Conservation (phyloP, 352 stramenopile species). For the Plasmopara halstedii region DNA sequence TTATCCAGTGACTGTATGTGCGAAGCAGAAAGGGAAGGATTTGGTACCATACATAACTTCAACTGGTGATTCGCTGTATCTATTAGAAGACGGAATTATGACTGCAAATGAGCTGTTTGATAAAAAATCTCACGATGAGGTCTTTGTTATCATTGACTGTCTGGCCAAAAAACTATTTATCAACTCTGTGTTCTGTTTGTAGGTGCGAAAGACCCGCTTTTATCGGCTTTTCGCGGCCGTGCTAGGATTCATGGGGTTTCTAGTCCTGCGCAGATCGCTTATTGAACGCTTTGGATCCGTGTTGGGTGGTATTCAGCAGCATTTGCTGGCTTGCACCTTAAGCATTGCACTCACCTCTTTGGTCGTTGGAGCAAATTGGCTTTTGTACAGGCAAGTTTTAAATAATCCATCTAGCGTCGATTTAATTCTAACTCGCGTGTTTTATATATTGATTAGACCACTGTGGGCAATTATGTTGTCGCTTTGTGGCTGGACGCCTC, state of each 20-base stretch:
- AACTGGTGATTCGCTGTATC: conserved; percentile 37
- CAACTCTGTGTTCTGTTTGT: not conserved
- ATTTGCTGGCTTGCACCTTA: conserved; percentile 32
- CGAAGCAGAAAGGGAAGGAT: conserved; percentile 15
- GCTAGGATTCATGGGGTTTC: conserved; percentile 56
- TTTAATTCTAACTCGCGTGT: not conserved
- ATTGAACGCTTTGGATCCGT: conserved; percentile 20
- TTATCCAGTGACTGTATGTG: conserved; percentile 65
- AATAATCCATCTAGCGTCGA: not conserved
- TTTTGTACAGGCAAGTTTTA: conserved; percentile 35
- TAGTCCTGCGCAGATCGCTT: conserved; percentile 41
- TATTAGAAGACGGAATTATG: conserved; percentile 58
- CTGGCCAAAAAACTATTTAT: not conserved
- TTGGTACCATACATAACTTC: conserved; percentile 37
- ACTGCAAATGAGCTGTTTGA: conserved; percentile 39
- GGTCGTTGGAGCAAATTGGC: conserved; percentile 37
- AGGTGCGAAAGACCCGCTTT: conserved; percentile 63
- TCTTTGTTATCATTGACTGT: conserved; percentile 5
- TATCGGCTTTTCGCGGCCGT: conserved; percentile 52
- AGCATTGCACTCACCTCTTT: conserved; percentile 45
- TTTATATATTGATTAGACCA: conserved; percentile 20
- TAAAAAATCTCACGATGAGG: conserved; percentile 34
- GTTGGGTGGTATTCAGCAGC: conserved; percentile 36
- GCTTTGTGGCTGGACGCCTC: conserved; percentile 24
- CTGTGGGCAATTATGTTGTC: conserved; percentile 37